phyloP scores from a whole-genome alignment of 2,329 filamentous ascomycete genomes.

The Teratosphaeria gauchensis region DNA sequence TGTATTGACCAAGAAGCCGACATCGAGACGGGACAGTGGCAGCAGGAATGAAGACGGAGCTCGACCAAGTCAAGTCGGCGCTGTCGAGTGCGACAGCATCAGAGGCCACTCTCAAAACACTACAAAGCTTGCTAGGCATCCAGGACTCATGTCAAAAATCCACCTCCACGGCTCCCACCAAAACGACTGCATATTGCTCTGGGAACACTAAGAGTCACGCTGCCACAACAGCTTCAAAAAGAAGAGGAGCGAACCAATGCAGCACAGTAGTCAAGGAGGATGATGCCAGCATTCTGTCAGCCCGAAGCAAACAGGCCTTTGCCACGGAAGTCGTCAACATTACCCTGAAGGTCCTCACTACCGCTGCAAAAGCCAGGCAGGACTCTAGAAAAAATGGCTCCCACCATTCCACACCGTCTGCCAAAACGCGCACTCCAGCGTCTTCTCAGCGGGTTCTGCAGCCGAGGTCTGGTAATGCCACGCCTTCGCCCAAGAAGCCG shows the following conservation, averaged over 20 bases:
- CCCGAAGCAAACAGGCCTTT: slow-evolving; percentile 54
- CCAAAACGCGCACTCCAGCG: neutral
- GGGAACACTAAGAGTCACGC: neutral
- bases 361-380: slow-evolving; percentile 46
- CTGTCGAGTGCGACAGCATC: slow-evolving; percentile 12
- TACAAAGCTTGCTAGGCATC: slow-evolving; percentile 12
- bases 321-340: slow-evolving; percentile 66
- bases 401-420: neutral
- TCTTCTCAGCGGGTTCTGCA: slow-evolving; percentile 17
- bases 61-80: slow-evolving; percentile 9
- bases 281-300: slow-evolving; percentile 28
- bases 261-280: neutral
- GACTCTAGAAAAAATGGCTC: neutral
- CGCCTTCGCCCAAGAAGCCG: slow-evolving; percentile 33
- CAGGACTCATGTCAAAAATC: slow-evolving; percentile 6
- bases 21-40: neutral
- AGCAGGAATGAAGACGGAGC: neutral
- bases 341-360: slow-evolving; percentile 58
- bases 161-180: neutral
- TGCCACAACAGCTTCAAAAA: neutral
- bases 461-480: slow-evolving; percentile 38
- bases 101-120: slow-evolving; percentile 15
- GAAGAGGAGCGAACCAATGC: neutral
- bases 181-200: neutral
- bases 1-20: neutral